Base-by-base conservation (phyloP, 495 filamentous ascomycete genomes). In the Podospora bellae-mahoneyi region DNA sequence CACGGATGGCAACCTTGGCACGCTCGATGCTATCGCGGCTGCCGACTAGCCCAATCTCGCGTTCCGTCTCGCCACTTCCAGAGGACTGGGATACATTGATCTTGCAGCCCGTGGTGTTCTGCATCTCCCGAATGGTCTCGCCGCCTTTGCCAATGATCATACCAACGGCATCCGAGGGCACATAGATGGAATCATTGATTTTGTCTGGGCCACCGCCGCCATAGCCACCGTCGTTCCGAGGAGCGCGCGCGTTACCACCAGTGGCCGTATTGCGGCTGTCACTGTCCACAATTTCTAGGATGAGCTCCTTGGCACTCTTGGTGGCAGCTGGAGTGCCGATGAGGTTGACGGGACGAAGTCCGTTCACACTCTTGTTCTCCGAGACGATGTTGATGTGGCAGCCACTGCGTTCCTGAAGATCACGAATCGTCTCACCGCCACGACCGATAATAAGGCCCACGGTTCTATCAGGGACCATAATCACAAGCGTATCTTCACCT, bases 81-180 rank as follows among this genome's bases (percentile, higher is more conserved):
- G 84, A 87, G 3, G 89, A 85, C 63, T 86, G 88, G 27, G 91
- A 90, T 19, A 95, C 92, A 68, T 95, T 95, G 82, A 95, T 94
- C 81, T 94, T 93, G 84, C 92, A 95, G 26, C 90, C 89, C 0
- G 91, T 93, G 5, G 82, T 85, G 70, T 86, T 85, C 73, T 94
- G 91, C 88, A 93, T 93, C 71, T 94, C 91, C 62, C 91, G 91
- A 73, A 94, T 94, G 0, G 91, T 92, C 77, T 94, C 91, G 62
- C 91, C 91, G 62, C 91, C 90, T 80, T 93, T 93, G 69, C 91
- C 91, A 66, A 94, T 94, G 67, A 94, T 94, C 92, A 95, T 95
- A 63, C 92, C 92, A 23, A 95, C 92, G 9, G 92, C 89, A 72
- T 95, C 92, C 18, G 90, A 92, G 2, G 92, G 92, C 0, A 95